Evolutionary conservation across 1,284 basidiomycete species (phyloP), one percentile per base, ranked within the genome.

Genomic region (Exobasidium rhododendri): DNA sequence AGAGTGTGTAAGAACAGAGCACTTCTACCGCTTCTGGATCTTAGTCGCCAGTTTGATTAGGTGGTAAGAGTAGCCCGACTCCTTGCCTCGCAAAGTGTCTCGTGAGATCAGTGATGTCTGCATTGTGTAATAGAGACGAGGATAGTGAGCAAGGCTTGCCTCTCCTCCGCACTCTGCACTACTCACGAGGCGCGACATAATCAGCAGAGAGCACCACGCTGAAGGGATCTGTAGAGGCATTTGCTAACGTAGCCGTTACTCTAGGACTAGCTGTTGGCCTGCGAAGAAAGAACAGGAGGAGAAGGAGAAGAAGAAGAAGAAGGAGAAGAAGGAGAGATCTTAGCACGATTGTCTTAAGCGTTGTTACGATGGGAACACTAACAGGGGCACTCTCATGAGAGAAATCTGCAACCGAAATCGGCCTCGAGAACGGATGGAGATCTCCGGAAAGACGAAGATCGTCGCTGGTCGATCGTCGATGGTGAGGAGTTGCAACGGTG

Each of bases 401-500:
- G 46, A 50, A 31, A 71, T 63, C 20, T 30, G 56, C 7, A 74
- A 61, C 51, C 62, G 58, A 59, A 68, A 74, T 30, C 57, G 56
- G n/a, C 71, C 71, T 4, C 64, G 50, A 2, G 63, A 61, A 13
- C 71, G 56, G 30, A 74, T 53, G 43, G 66, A 67, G 50, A 74
- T 65, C 51, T 74, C 71, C 50, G 71, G 68, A 40, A 74, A 74
- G 61, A 74, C 64, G 20, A 74, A 69, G 50, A 62, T 68, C 6
- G 61, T 49, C 20, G 47, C 52, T 3, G 50, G 32, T 24, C 32
- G 47, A 50, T 50, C 47, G 14, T 50, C 24, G 4, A 43, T 59
- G 7, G 59, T 54, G 4, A 40, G 66, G 31, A 63, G 40, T 0
- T 45, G 24, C 28, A 62, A 59, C 3, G 70, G 61, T 22, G 61